Evolutionary conservation across 176 grass and related monocot species (phyloP), one percentile per base, ranked within the genome.

Genomic region (Hsuehochloa calcarea): DNA sequence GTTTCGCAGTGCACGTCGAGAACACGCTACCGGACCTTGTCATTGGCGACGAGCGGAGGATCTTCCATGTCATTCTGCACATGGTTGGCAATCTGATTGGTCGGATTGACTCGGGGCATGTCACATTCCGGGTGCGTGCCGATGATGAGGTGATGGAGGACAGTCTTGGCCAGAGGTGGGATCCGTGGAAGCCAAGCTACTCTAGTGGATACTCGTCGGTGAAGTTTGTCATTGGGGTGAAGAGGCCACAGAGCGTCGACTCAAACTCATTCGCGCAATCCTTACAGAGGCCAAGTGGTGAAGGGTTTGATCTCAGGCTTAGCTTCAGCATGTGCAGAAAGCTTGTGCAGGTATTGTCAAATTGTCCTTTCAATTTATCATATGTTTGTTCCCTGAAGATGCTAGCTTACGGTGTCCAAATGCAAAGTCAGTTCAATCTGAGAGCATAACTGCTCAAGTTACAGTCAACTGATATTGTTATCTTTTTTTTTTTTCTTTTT

Each of bases 251-350:
- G 77, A 81, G 63, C 29, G 20, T 50, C 9, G 79, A 81, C 8
- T 59, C 75, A n/a, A 39, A 38, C 45, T 76, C 62, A 8, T 38
- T 81, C 16, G 11, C 65, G 5, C 72, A 74, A 54, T 84, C 79
- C 68, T n/a, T 63, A n/a, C 61, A 54, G 34, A 49, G 58, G 62
- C 85, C 85, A 10, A 87, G 63, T 25, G 64, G 62, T 0, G 87
- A 97, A 40, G 94, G 87, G 7, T 88, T 94, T 52, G 89, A 90
- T 88, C 90, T 92, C 49, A 69, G 76, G 27, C 89, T 88, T 27
- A 97, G 91, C 56, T 94, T 97, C 87, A 92, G 84, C 74, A 94
- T 94, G 91, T 97, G 94, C 86, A 91, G 86, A 52, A 96, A 96
- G 52, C 91, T 96, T 72, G 94, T 93, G 74, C 86, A 96, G 94